These are phyloP conservation scores for Bidens hawaiensis DNA, from an alignment of 140 eudicot genomes.

Conservation along the genomic window DNA sequence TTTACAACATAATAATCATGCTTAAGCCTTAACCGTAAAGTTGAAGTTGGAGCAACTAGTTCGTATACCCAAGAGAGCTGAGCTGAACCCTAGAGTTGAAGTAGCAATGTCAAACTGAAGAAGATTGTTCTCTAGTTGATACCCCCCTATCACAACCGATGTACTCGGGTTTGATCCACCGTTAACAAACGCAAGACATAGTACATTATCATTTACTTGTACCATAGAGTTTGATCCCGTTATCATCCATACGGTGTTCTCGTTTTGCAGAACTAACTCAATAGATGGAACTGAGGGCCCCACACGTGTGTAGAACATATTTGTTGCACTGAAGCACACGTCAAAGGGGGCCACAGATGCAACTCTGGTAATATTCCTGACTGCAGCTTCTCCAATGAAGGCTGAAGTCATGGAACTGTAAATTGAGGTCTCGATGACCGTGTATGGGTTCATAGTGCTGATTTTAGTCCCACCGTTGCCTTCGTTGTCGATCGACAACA, in stretches of 20 bases:
- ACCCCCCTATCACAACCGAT: slow-evolving; percentile 62
- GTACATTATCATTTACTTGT: slow-evolving; percentile 40
- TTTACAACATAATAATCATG: neutral
- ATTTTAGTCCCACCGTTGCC: slow-evolving; percentile 77
- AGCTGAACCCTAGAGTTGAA: slow-evolving; percentile 55
- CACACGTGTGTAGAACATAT: slow-evolving; percentile 37
- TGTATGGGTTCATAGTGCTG: slow-evolving; percentile 65
- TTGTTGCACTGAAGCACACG: slow-evolving; percentile 40
- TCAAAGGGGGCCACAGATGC: slow-evolving; percentile 55
- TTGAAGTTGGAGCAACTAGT: slow-evolving; percentile 74
- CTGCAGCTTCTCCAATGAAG: slow-evolving; percentile 31
- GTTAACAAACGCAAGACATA: slow-evolving; percentile 58
- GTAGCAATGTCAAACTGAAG: slow-evolving; percentile 65
- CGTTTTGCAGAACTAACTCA: slow-evolving; percentile 49
- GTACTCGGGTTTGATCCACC: slow-evolving; percentile 54
- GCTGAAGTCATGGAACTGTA: slow-evolving; percentile 32
- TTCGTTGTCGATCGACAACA: slow-evolving; percentile 35
- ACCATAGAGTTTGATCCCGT: slow-evolving; percentile 76
- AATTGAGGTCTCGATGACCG: slow-evolving; percentile 50
- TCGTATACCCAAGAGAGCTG: slow-evolving; percentile 38
- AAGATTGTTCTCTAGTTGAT: slow-evolving; percentile 62
- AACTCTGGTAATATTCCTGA: slow-evolving; percentile 45
- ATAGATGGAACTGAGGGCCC: slow-evolving; percentile 67
- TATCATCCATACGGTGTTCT: slow-evolving; percentile 49
- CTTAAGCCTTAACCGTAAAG: slow-evolving; percentile 37